Percentiles rank a stretch among this genome's conserved stretches.
Evolutionary conservation across 768 basidiomycete genomes (phyloP).

Genomic region (Leucogyrophana mollusca): DNA sequence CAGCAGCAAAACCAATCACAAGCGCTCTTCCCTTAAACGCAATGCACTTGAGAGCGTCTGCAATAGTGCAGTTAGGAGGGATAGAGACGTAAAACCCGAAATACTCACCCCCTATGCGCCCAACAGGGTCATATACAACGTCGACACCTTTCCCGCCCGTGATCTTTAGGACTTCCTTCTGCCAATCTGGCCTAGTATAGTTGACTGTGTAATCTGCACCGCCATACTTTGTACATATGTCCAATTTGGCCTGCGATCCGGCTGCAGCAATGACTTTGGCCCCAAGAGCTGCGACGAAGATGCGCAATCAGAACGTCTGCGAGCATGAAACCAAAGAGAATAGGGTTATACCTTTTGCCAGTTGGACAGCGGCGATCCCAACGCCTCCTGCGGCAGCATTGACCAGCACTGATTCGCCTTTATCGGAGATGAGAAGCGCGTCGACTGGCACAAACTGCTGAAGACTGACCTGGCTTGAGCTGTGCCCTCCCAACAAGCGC

Average conservation of each 20-base stretch:
- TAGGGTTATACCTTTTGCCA: constrained; percentile 73
- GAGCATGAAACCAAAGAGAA: background rate
- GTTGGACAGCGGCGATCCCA: constrained; percentile 87
- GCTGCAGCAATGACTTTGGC: constrained; percentile 96
- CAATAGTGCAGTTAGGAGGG: background rate
- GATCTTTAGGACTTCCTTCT: constrained; percentile 82
- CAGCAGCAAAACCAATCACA: constrained; percentile 72
- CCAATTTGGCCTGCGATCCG: constrained; percentile 74
- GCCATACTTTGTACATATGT: constrained; percentile 70
- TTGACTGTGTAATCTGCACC: constrained; percentile 84
- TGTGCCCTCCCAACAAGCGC: constrained; percentile 84
- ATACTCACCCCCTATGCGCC: constrained; percentile 61
- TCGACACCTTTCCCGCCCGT: constrained; percentile 86
- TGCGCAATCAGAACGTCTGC: background rate
- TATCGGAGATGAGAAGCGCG: constrained; percentile 8
- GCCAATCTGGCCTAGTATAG: constrained; percentile 81
- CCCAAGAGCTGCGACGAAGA: constrained; percentile 63
- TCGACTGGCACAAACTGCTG: background rate
- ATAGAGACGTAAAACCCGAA: constrained; percentile 11
- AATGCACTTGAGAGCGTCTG: constrained; percentile 88
- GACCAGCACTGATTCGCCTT: constrained; percentile 90
- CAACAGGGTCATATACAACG: constrained; percentile 86
- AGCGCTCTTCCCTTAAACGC: constrained; percentile 92
- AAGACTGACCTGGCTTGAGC: constrained; percentile 63
- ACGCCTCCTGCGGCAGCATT: constrained; percentile 97